Percentiles rank a stretch among this genome's conserved stretches.
Evolutionary conservation across 176 grass and related monocot species (phyloP).

Genomic region (Raddia distichophylla): DNA sequence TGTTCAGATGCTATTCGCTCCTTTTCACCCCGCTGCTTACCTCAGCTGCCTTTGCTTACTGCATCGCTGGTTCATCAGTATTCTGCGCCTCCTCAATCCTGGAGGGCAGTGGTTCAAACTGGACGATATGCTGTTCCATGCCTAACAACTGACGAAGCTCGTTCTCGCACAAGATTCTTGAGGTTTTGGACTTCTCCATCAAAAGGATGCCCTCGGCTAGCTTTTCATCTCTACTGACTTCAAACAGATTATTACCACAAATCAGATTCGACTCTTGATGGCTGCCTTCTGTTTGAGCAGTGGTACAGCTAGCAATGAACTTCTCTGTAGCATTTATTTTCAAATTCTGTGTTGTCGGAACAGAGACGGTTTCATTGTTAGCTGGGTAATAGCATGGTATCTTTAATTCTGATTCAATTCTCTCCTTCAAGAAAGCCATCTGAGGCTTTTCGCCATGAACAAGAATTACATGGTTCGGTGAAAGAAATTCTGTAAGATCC

Average conservation of each 20-base stretch:
- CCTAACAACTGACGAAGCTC: conserved; percentile 65
- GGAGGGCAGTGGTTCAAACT: conserved; percentile 48
- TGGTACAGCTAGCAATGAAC: conserved; percentile 56
- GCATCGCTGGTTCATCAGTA: conserved; percentile 12
- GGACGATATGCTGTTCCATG: conserved; percentile 52
- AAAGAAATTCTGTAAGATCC: conserved; percentile 85
- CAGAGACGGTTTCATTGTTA: conserved; percentile 69
- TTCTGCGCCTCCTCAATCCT: conserved; percentile 17
- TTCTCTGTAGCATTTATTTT: conserved; percentile 69
- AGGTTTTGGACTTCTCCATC: conserved; percentile 69
- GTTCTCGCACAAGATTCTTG: conserved; percentile 64
- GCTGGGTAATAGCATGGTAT: conserved; percentile 80
- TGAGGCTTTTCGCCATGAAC: conserved; percentile 95
- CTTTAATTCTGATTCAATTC: conserved; percentile 72
- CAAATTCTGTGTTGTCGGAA: conserved; percentile 53
- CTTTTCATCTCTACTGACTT: conserved; percentile 1
- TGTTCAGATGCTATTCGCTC: neutral
- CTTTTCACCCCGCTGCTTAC: neutral
- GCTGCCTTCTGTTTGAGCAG: conserved; percentile 35
- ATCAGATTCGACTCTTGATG: conserved; percentile 1
- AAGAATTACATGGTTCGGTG: conserved; percentile 81
- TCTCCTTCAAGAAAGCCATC: conserved; percentile 81
- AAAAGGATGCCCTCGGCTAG: conserved; percentile 55
- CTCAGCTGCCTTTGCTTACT: conserved; percentile 10
- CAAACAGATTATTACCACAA: conserved; percentile 4